These are phyloP conservation scores for Pyrenopolyporus hunteri DNA, from an alignment of 495 filamentous ascomycete species.

Conservation along the genomic window DNA sequence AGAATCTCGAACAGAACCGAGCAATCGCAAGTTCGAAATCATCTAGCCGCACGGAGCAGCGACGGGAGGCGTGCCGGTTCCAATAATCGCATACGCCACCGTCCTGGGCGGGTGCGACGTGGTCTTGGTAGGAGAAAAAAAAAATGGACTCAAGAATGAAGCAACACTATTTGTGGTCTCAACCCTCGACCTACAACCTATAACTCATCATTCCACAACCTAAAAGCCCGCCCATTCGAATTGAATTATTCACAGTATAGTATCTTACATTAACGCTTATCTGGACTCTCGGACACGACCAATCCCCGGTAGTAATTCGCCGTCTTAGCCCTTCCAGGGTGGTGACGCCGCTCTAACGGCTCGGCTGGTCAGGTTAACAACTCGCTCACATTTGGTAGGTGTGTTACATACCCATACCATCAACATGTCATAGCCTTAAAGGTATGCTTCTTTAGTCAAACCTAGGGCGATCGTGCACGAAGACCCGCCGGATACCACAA, in stretches of 20 bases:
- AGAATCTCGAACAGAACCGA: conserved; percentile 9
- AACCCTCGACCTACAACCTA: background rate
- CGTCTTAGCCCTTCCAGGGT: conserved; percentile 17
- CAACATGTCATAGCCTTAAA: conserved; percentile 11
- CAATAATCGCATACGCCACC: conserved; percentile 9
- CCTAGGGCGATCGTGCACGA: conserved; percentile 14
- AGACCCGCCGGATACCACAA: conserved; percentile 20
- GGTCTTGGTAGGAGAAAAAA: conserved; percentile 11
- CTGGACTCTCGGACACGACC: background rate
- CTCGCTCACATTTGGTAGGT: conserved; percentile 14
- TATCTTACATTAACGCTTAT: background rate
- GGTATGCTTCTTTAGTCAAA: conserved; percentile 22
- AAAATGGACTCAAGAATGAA: conserved; percentile 7
- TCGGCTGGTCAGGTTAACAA: conserved; percentile 3
- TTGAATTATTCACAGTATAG: background rate
- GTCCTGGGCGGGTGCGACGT: conserved; percentile 15
- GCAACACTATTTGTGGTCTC: conserved; percentile 9
- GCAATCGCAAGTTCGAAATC: conserved; percentile 15
- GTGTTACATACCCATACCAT: too few relatives aligned
- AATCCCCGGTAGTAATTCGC: background rate
- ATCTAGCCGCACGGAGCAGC: conserved; percentile 3
- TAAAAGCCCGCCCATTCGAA: background rate
- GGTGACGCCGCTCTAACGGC: background rate
- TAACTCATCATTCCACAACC: conserved; percentile 9
- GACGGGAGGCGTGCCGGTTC: conserved; percentile 5